A percentile compares a stretch with the other conserved stretches of the same genome.
These are phyloP conservation scores for Haplographium delicatum DNA, from an alignment of 495 filamentous ascomycete species.

Conservation along the genomic window DNA sequence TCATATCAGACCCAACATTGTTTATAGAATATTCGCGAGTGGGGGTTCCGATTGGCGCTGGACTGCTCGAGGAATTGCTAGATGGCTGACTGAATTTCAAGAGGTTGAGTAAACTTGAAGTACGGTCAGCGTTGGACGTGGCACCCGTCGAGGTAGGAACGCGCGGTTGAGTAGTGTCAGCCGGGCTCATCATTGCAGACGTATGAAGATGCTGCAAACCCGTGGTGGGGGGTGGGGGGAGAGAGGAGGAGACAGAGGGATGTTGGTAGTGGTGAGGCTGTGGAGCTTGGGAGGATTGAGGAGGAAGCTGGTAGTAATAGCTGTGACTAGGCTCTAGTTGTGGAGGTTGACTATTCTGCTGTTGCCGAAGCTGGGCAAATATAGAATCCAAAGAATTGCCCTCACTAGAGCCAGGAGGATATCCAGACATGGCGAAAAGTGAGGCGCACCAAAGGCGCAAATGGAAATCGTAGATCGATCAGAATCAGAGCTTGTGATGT, in stretches of 20 bases:
- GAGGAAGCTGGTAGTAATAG: constrained; percentile 23
- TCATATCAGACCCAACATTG: constrained; percentile 8
- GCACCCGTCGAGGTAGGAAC: constrained; percentile 25
- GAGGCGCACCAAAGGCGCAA: constrained; percentile 25
- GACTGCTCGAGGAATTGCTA: constrained; percentile 11
- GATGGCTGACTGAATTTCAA: constrained; percentile 73
- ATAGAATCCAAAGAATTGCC: constrained; percentile 26
- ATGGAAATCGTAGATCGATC: constrained; percentile 18
- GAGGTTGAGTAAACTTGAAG: constrained; percentile 72
- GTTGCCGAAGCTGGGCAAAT: constrained; percentile 28
- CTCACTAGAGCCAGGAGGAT: constrained; percentile 20
- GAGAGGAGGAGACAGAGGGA: constrained; percentile 34
- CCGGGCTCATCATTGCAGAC: constrained; percentile 46
- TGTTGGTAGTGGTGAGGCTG: constrained; percentile 42
- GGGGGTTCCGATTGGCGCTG: constrained; percentile 17
- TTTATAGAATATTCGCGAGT: constrained; percentile 17
- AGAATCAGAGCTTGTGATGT: constrained; percentile 11
- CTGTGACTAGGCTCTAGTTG: constrained; percentile 23
- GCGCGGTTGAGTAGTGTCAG: constrained; percentile 36
- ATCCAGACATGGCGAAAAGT: constrained; percentile 27
- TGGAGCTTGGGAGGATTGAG: constrained; percentile 8
- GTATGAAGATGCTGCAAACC: constrained; percentile 39
- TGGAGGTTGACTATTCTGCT: constrained; percentile 19
- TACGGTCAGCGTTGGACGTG: constrained; percentile 51
- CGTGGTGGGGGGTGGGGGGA: constrained; percentile 38